Conservation (phyloP, 1,139 yeast species). For the Hansenula sp. region DNA sequence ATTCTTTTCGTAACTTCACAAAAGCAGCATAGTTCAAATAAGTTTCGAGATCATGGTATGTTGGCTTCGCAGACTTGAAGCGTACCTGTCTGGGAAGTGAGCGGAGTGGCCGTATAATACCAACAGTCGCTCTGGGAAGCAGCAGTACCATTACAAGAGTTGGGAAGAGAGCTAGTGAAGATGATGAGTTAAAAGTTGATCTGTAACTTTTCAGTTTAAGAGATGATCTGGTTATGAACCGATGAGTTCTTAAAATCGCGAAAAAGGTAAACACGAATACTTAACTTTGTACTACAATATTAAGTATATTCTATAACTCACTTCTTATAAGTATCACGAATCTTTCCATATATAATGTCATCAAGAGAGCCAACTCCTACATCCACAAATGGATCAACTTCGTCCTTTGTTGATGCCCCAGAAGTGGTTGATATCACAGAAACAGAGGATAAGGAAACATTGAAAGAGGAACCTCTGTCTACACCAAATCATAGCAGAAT, state of each 20-base stretch:
- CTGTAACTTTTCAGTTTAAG: too few species aligned
- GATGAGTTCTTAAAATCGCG: too few species aligned
- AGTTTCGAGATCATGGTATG: slow-evolving; percentile 21
- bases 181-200: too few species aligned
- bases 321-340: background rate
- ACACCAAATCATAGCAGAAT: slow-evolving; percentile 6
- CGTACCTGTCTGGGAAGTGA: background rate
- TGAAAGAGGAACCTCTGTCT: slow-evolving; percentile 9
- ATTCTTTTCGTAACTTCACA: slow-evolving; percentile 26
- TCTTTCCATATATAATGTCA: background rate
- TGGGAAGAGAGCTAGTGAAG: too few species aligned
- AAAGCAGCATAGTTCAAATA: slow-evolving; percentile 29
- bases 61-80: slow-evolving; percentile 2
- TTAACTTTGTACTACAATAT: too few species aligned
- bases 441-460: slow-evolving; percentile 1
- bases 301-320: too few species aligned
- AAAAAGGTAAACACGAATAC: too few species aligned
- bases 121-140: too few species aligned
- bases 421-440: background rate
- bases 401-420: slow-evolving; percentile 2
- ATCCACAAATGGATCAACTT: background rate
- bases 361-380: background rate
- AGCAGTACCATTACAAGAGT: too few species aligned
- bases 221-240: too few species aligned
- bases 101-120: background rate